These are phyloP conservation scores for Sequoiadendron giganteum DNA, from an alignment of 75 land plant genomes.

Conservation along the genomic window DNA sequence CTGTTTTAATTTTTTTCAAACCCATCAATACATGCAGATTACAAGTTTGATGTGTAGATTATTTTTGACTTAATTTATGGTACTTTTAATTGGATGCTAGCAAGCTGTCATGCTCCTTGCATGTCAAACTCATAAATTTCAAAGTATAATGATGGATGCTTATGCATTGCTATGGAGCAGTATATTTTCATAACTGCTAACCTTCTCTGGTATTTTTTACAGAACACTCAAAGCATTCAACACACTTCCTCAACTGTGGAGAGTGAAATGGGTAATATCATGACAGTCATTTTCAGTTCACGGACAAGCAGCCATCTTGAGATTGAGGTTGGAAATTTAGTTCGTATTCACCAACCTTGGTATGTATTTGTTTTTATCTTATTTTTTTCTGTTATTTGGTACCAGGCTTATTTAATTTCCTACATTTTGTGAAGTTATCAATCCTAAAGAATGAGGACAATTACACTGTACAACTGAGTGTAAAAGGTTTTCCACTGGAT, in stretches of 20 bases:
- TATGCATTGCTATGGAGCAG: not conserved
- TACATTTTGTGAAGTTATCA: not conserved
- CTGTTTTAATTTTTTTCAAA: not conserved
- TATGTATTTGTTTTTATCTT: slow-evolving; percentile 16
- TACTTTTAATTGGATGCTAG: not conserved
- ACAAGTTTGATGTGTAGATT: not conserved
- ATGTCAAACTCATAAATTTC: not conserved
- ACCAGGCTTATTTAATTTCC: not conserved
- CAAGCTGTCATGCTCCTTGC: not conserved
- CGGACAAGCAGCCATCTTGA: slow-evolving; percentile 37
- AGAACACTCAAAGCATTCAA: slow-evolving; percentile 9
- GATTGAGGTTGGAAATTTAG: slow-evolving; percentile 43
- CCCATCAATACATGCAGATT: not conserved
- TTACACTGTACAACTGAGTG: not conserved
- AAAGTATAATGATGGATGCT: not conserved
- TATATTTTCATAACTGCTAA: too few relatives aligned
- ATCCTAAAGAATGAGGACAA: not conserved
- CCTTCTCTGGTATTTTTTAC: not conserved
- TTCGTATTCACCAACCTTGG: slow-evolving; percentile 55
- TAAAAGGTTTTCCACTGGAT: not conserved
- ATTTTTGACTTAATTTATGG: not conserved
- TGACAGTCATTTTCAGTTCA: slow-evolving; percentile 38
- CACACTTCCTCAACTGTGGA: slow-evolving; percentile 9
- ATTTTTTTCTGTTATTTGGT: not conserved
- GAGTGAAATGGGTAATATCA: not conserved